Base-by-base conservation (phyloP, 2,329 filamentous ascomycete species). In the Verticillium longisporum region DNA sequence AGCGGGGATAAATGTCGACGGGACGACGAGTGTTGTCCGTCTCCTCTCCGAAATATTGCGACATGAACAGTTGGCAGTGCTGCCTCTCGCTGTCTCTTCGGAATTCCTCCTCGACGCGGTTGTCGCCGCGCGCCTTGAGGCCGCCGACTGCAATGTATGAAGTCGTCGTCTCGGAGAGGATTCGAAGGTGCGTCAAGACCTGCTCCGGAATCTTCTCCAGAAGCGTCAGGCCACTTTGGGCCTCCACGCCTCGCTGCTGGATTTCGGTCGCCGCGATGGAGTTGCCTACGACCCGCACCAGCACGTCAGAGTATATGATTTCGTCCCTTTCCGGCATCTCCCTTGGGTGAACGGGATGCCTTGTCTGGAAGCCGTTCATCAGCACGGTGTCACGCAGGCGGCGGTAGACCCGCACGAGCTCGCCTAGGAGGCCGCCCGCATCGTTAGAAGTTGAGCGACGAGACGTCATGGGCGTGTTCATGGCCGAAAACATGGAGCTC, bases 261-360 rank as follows among this genome's bases (percentile, higher is more conserved):
- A 98, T 97, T 75, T 99, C 95, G 4, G 91, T 87, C 0, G 92
- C 88, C 9, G 92, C 88, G 62, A 99, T 92, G 0, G 93, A 94
- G 71, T 88, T 92, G 1, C 91, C 94, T 14, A 97, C 86, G 1
- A 86, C 80, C 61, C 82, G 81, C 14, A 87, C 83, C 11, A 92
- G 74, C 1, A 83, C 82, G 67, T 90, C 87, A 61, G 82, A 83
- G 26, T 73, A 75, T 60, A 75, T 76, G 5, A 88, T 71, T 61
- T 84, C 78, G 57, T 80, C 77, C 15, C 69, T 68, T 68, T 70
- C 56, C 70, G 70, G 45, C 62, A 64, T 31, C 2, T 66, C 67
- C 64, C 68, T 21, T 60, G 64, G 62, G 14, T 72, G 65, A 54
- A 73, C 65, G n/a, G 68, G 67, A 63, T 80, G 74, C 10, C 69